Evolutionary conservation across 2,329 filamentous ascomycete genomes (phyloP), one percentile per base, ranked within the genome.

Genomic region (Lachnellula hyalina): DNA sequence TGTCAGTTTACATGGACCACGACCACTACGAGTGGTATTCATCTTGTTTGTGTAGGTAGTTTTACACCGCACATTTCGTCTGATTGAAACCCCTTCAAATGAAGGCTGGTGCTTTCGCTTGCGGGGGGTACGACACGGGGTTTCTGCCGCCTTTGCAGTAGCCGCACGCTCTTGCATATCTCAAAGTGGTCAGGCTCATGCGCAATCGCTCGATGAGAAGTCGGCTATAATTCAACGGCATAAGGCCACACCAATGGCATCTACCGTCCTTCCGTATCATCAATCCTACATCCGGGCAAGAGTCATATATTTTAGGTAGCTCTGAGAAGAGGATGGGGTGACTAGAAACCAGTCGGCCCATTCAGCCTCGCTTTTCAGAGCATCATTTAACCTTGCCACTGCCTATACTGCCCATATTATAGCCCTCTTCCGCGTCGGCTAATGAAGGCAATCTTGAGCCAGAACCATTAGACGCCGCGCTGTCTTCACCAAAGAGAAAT

Each of bases 401-500:
- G 49, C 55, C 62, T 19, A 70, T 63, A 11, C 61, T 59, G 14
- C 60, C 65, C 11, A 70, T 51, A 41, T 61, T 65, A 51, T 68
- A 69, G 1, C 59, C 60, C 45, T 68, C 65, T 17, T 68, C 63
- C 8, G 51, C 48, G 48, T 64, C 63, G 19, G 49, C 55, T n/a
- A 61, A 41, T 25, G 58, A 48, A 32, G 56, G 48, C 41, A 58
- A 45, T 46, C 56, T 61, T n/a, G 53, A 44, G 47, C 36, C 60
- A 23, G 49, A 36, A 40, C 46, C 56, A 40, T 46, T 54, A 3
- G 51, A 56, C 28, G 66, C 66, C 28, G 45, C 60, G 45, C 54
- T 56, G 36, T 67, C 66, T 5, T 70, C 68, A 7, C 67, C 68
- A 58, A 70, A 70, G 8, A 70, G 60, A 54, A 68, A 70, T 35